phyloP scores from a whole-genome alignment of 208 protist genomes.

The Trypanosoma conorhini region DNA sequence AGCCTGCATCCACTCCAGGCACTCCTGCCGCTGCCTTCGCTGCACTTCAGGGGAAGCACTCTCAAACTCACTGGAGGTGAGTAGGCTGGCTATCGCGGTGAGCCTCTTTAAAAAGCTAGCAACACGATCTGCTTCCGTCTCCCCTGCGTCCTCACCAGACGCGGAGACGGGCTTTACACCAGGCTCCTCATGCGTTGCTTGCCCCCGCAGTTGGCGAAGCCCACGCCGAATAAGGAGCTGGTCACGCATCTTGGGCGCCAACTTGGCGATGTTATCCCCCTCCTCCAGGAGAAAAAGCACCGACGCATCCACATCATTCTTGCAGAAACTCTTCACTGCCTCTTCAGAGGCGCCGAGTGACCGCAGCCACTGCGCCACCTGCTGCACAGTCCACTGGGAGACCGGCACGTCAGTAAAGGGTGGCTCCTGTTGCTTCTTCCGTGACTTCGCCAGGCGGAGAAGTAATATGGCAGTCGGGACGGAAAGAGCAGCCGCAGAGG shows the following conservation, averaged over 20 bases:
- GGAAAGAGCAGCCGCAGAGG: slow-evolving; percentile 27
- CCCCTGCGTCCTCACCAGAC: background rate
- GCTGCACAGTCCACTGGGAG: slow-evolving; percentile 24
- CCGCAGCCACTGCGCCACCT: slow-evolving; percentile 57
- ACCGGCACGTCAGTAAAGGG: slow-evolving; percentile 5
- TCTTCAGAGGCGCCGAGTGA: slow-evolving; percentile 38
- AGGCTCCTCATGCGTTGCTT: background rate
- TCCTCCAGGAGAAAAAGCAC: slow-evolving; percentile 40
- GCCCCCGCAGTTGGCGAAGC: slow-evolving; percentile 31
- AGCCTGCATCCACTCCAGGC: background rate
- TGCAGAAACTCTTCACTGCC: slow-evolving; percentile 25
- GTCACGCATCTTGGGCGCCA: slow-evolving; percentile 54
- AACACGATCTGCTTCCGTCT: background rate
- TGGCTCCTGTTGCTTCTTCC: background rate
- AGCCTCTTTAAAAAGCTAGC: slow-evolving; percentile 27
- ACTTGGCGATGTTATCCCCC: slow-evolving; percentile 37
- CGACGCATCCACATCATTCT: slow-evolving; percentile 43
- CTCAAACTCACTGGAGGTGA: background rate
- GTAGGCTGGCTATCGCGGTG: slow-evolving; percentile 9
- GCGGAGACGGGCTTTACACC: slow-evolving; percentile 4
- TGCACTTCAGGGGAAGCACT: background rate
- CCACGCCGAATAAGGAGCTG: slow-evolving; percentile 38
- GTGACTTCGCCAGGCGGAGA: background rate
- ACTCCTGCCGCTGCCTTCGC: background rate
- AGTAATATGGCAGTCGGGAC: slow-evolving; percentile 23